Percentiles rank a stretch among this genome's conserved stretches.
Conservation (phyloP, 352 stramenopile genomes). For the Pythium insidiosum region DNA sequence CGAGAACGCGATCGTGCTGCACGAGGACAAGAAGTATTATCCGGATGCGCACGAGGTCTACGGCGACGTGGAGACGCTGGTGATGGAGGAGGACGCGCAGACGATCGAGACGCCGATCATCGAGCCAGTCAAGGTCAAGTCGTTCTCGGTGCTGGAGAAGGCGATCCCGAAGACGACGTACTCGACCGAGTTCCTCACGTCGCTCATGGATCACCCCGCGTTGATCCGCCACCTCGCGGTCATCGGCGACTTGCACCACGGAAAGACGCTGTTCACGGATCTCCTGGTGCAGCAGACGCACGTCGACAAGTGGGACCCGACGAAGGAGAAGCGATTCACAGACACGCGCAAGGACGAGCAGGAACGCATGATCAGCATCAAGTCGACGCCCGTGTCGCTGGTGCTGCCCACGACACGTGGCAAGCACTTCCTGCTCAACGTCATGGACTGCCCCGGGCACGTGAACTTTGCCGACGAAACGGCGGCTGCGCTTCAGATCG, state of each 20-base stretch:
- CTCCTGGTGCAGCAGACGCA: constrained; percentile 89
- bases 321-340: constrained; percentile 86
- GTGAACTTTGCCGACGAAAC: constrained; percentile 97
- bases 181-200: constrained; percentile 83
- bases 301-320: constrained; percentile 68
- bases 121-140: constrained; percentile 92
- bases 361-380: constrained; percentile 95
- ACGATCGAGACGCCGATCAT: constrained; percentile 98
- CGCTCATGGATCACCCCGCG: constrained; percentile 84
- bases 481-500: constrained; percentile 88
- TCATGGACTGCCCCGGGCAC: constrained; percentile 97
- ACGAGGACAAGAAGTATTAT: constrained; percentile 99
- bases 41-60: constrained; percentile 96
- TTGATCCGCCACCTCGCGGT: constrained; percentile 94
- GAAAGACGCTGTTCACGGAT: constrained; percentile 92
- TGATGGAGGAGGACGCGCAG: constrained; percentile 99
- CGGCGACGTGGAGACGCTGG: constrained; percentile 94
- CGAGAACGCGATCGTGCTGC: constrained; percentile 94
- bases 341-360: constrained; percentile 97
- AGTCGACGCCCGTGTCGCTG: constrained; percentile 94
- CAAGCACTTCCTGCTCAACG: constrained; percentile 96
- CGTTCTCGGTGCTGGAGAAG: constrained; percentile 87
- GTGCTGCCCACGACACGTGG: constrained; percentile 89
- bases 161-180: constrained; percentile 81
- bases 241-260: constrained; percentile 96